Percentiles rank a stretch among this genome's conserved stretches.
Conservation (phyloP, 2,329 filamentous ascomycete species). For the Monilinia fructicola region DNA sequence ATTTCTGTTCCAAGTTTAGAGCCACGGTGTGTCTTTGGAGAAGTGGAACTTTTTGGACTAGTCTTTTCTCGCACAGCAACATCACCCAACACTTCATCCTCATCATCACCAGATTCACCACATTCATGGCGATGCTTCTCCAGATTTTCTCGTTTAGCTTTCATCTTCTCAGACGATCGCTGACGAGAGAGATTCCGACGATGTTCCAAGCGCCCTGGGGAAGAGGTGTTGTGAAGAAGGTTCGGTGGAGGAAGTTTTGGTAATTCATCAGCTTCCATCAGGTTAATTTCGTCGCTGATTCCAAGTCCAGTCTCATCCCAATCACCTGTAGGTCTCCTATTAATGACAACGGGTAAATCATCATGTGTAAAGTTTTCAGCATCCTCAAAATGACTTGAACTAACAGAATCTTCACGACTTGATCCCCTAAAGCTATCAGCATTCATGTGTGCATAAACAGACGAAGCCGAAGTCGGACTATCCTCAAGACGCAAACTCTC, state of each 20-base stretch:
- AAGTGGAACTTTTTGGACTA: slow-evolving; percentile 49
- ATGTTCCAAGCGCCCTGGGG: slow-evolving; percentile 59
- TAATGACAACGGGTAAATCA: slow-evolving; percentile 73
- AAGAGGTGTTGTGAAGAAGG: slow-evolving; percentile 61
- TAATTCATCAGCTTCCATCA: slow-evolving; percentile 41
- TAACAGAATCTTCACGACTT: slow-evolving; percentile 84
- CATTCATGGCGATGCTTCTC: slow-evolving; percentile 73
- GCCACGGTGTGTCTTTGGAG: slow-evolving; percentile 61
- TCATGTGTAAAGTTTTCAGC: slow-evolving; percentile 76
- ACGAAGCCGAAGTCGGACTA: slow-evolving; percentile 69
- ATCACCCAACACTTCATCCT: slow-evolving; percentile 83
- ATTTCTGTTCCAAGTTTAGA: slow-evolving; percentile 95
- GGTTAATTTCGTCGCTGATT: slow-evolving; percentile 61
- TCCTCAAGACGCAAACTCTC: slow-evolving; percentile 67
- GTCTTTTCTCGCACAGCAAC: slow-evolving; percentile 43
- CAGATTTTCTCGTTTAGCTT: slow-evolving; percentile 70
- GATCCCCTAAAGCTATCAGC: slow-evolving; percentile 75
- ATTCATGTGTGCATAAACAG: slow-evolving; percentile 71
- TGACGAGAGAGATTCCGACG: slow-evolving; percentile 49
- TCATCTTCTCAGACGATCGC: slow-evolving; percentile 71
- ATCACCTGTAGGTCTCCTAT: slow-evolving; percentile 70
- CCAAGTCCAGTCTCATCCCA: slow-evolving; percentile 79
- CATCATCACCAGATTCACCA: slow-evolving; percentile 87
- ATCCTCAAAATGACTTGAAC: slow-evolving; percentile 84
- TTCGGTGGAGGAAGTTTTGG: slow-evolving; percentile 50